Conservation (phyloP, 225 moss, liverwort and hornwort genomes). For the Lunularia cruciata region DNA sequence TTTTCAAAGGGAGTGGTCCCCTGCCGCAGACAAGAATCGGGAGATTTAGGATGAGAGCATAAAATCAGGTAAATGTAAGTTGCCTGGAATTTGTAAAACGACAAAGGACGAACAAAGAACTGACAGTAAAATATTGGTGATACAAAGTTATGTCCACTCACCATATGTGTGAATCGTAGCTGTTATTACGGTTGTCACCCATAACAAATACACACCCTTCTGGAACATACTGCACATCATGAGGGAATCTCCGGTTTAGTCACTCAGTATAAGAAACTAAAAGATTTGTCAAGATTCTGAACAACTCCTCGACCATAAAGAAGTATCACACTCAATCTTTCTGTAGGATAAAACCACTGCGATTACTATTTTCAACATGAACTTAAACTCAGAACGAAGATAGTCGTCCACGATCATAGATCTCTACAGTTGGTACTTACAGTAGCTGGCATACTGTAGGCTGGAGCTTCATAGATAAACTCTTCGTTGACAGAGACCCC, state of each 20-base stretch:
- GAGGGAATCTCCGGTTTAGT: too few species aligned
- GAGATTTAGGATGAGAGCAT: not conserved
- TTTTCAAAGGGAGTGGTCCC: slow-evolving; percentile 85
- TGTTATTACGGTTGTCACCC: slow-evolving; percentile 99
- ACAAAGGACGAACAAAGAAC: not conserved
- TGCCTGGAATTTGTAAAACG: not conserved
- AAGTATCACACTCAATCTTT: too few species aligned
- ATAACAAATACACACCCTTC: slow-evolving; percentile 89
- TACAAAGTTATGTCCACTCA: slow-evolving; percentile 9
- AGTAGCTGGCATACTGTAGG: slow-evolving; percentile 77
- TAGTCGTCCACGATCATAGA: too few species aligned
- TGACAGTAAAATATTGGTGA: not conserved
- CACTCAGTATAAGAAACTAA: too few species aligned
- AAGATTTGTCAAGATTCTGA: too few species aligned
- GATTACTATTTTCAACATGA: not conserved
- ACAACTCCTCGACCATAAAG: too few species aligned
- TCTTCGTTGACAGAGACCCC: slow-evolving; percentile 62
- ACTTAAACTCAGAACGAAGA: too few species aligned
- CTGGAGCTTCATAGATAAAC: slow-evolving; percentile 87
- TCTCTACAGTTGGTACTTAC: too few species aligned
- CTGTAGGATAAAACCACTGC: not conserved
- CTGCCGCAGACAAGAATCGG: slow-evolving; percentile 35
- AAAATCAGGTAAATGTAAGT: too few species aligned
- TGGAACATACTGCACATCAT: slow-evolving; percentile 90
- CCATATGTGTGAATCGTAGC: slow-evolving; percentile 90